Evolutionary conservation across 331 rosid species (phyloP).

Genomic region (Spiraea crenata): DNA sequence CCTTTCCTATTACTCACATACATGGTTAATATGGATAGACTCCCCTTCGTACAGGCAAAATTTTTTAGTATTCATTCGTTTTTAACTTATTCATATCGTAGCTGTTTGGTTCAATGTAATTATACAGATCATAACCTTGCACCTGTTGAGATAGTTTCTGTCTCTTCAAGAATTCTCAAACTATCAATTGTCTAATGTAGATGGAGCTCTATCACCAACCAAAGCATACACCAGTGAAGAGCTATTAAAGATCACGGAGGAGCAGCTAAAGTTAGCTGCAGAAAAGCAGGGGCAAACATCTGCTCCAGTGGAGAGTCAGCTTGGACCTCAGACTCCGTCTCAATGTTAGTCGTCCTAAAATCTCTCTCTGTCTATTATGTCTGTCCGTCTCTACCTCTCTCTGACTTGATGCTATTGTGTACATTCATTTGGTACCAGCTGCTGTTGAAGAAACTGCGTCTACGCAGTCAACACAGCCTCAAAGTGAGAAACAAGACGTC

Average conservation of each 20-base stretch:
- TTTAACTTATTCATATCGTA: not conserved
- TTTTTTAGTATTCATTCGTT: not conserved
- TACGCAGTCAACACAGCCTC: conserved; percentile 22
- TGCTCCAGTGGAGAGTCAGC: conserved; percentile 39
- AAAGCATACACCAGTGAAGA: conserved; percentile 76
- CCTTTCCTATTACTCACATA: not conserved
- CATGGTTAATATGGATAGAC: not conserved
- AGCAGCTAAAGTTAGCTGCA: conserved; percentile 67
- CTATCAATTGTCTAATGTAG: conserved; percentile 36
- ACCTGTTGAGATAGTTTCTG: not conserved
- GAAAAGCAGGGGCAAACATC: conserved; percentile 47
- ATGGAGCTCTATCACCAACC: conserved; percentile 37
- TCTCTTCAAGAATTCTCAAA: conserved; percentile 16
- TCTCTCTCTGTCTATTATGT: not conserved
- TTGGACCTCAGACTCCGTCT: conserved; percentile 41
- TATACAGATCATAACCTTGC: not conserved
- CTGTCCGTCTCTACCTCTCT: not conserved
- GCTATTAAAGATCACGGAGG: conserved; percentile 78
- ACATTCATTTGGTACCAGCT: conserved; percentile 20
- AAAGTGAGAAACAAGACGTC: conserved; percentile 15
- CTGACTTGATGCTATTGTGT: not conserved
- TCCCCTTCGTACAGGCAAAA: not conserved
- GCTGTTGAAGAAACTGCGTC: conserved; percentile 28
- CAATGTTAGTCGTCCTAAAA: conserved; percentile 48
- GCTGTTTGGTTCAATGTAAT: not conserved